Base-by-base conservation (phyloP, 2,329 filamentous ascomycete species). In the Magnaporthiopsis rhizophila region DNA sequence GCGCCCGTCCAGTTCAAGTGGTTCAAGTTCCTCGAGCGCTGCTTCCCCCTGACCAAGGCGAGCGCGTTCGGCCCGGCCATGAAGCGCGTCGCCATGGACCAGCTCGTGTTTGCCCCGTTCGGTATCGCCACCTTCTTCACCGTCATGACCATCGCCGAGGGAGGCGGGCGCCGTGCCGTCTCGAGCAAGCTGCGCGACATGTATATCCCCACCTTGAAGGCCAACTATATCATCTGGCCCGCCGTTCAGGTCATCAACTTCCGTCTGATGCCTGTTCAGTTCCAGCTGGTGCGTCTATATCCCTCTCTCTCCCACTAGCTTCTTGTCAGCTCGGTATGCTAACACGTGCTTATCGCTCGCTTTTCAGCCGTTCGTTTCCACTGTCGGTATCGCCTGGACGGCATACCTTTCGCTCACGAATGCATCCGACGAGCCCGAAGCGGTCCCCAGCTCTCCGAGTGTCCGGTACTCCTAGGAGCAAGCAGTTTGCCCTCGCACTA, bases 211-310 rank as follows among this genome's bases (percentile, higher is more conserved):
- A 94, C 95, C 11, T 81, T 99, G 69, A 97, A 97, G 81, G 93
- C 94, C 70, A 99, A 99, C 78, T 99, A 89, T 72, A 81, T 96
- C 70, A 85, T 99, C 30, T 99, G 95, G 95, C 95, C 95, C 30
- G 86, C 90, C 7, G 95, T 99, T 59, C 95, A 99, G 79, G 88
- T 98, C 68, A 85, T 99, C 79, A 99, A 99, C 81, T 99, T 99
- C 79, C 86, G 94, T 36, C 75, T 98, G 69, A 92, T 99, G 82
- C 95, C 95, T 18, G 89, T 98, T 63, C 93, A 96, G 74, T 96
- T 95, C 76, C 95, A 99, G 77, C 89, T 99, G 77, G 93, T 97
- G 79, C 82, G 92, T 85, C 34, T 30, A 3, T 15, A 7, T 18
- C n/a, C n/a, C 7, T 24, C 24, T 8, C 5, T 12, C 13, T 30